Percentiles rank a stretch among this genome's conserved stretches.
These are phyloP conservation scores for Boeremia lycopersici DNA, from an alignment of 2,329 filamentous ascomycete genomes.

Conservation along the genomic window DNA sequence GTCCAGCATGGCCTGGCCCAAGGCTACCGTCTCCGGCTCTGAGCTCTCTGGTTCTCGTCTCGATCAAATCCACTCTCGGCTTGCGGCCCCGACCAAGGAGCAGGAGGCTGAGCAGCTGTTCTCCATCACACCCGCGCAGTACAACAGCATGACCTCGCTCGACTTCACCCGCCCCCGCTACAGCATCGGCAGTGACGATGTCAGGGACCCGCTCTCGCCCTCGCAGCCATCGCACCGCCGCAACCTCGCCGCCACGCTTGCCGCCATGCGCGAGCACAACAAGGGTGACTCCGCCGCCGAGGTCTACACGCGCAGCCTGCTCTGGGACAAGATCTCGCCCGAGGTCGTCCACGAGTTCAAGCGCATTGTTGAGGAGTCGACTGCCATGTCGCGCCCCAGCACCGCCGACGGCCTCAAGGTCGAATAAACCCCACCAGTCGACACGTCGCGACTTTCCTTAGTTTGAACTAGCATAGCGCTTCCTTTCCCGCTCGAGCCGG, in stretches of 20 bases:
- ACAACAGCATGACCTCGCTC: constrained; percentile 80
- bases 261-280: constrained; percentile 73
- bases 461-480: constrained; percentile 42
- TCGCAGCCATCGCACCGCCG: constrained; percentile 64
- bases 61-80: constrained; percentile 51
- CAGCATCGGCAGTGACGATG: constrained; percentile 57
- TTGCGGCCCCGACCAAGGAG: constrained; percentile 71
- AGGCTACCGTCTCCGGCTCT: constrained; percentile 45
- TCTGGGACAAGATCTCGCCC: constrained; percentile 91
- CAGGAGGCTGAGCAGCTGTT: constrained; percentile 90
- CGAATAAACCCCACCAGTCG: constrained; percentile 34
- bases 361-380: constrained; percentile 83
- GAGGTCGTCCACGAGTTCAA: constrained; percentile 93
- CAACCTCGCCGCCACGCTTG: constrained; percentile 80
- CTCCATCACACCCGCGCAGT: constrained; percentile 82
- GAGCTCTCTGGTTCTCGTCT: constrained; percentile 46
- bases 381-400: constrained; percentile 42
- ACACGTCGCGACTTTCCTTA: constrained; percentile 31
- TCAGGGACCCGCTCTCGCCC: constrained; percentile 46
- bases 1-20: constrained; percentile 47
- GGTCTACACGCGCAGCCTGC: constrained; percentile 87
- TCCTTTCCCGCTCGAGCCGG: constrained; percentile 38
- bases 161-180: constrained; percentile 65
- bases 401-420: constrained; percentile 42
- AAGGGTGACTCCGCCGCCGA: constrained; percentile 78